Base-by-base conservation (phyloP, 805 yeast species). In the Saturnispora halmiae region DNA sequence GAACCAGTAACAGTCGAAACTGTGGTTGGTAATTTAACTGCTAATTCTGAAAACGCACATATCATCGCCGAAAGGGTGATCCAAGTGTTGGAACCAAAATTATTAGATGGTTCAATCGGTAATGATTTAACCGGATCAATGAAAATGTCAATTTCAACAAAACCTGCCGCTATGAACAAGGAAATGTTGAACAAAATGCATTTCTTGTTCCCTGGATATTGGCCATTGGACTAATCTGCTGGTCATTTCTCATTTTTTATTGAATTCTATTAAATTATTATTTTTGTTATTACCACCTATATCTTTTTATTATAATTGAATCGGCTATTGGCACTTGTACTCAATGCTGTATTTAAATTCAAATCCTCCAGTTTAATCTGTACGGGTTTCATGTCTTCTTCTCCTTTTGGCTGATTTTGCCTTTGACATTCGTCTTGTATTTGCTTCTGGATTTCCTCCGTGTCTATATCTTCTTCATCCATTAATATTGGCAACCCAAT, bases 1-100 rank as follows among this genome's bases (percentile, higher is more conserved):
- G 96, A 90, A 56, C 90, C 97, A 2, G 99, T 92, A 36, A 88
- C 97, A 7, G 97, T 92, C n/a, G 96, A 88, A 65, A 82, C 94
- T 4, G 96, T 92, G 31, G 87, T 92, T 38, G 86, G 94, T 41
- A 84, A 92, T 60, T 72, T 90, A 58, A 75, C 75, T 56, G 92
- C 95, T 45, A 92, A 92, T 65, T 71, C 83, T 38, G 80, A 75
- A 28, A 90, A 90, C 56, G 97, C 98, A 8, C 81, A 82, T 59
- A 67, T 65, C 43, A 66, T 92, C 38, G 87, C 94, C 26, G 78
- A 75, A 33, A 72, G 70, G 34, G 66, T 90, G 46, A 75, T 92
- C 37, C 75, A 73, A 36, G 72, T 70, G 27, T 68, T 92, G 48
- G 83, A 84, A 50, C 67, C 67, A 22, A 79, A 75, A 45, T 66